phyloP scores from a whole-genome alignment of 495 filamentous ascomycete genomes.

The Hypoxylon fuscum region DNA sequence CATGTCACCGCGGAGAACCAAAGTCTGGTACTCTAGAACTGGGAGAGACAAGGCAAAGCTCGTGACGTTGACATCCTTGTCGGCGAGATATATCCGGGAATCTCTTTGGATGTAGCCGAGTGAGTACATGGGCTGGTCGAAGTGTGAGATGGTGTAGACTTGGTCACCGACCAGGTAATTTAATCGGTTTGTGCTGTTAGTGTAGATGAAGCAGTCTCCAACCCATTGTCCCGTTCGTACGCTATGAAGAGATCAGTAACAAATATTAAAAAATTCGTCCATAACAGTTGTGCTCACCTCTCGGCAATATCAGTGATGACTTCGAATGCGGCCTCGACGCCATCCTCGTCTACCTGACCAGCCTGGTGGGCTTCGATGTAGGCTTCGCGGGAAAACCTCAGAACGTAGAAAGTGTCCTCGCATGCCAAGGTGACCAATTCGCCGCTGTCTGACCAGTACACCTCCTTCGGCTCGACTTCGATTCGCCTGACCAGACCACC shows the following conservation, averaged over 20 bases:
- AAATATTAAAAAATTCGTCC: not conserved
- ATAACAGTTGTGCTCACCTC: constrained; percentile 57
- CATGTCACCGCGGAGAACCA: constrained; percentile 95
- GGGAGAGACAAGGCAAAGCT: constrained; percentile 91
- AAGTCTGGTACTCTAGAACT: constrained; percentile 97
- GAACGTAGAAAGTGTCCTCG: constrained; percentile 94
- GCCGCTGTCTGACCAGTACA: constrained; percentile 97
- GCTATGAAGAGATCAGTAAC: constrained; percentile 50
- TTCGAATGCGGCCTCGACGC: constrained; percentile 96
- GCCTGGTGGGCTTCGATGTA: constrained; percentile 83
- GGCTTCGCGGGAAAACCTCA: constrained; percentile 88
- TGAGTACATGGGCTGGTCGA: constrained; percentile 93
- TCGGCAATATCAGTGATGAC: constrained; percentile 95
- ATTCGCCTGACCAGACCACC: constrained; percentile 91
- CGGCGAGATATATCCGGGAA: constrained; percentile 88
- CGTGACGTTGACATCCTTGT: constrained; percentile 92
- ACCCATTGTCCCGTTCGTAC: constrained; percentile 98
- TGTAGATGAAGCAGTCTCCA: constrained; percentile 98
- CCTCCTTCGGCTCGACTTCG: constrained; percentile 91
- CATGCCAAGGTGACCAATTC: constrained; percentile 93
- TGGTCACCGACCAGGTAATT: constrained; percentile 99
- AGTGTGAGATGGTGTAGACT: constrained; percentile 98
- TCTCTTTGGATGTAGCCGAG: constrained; percentile 96
- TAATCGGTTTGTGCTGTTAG: constrained; percentile 92
- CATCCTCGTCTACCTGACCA: constrained; percentile 89